These are phyloP conservation scores for Macadamia integrifolia DNA, from an alignment of 164 flowering plant genomes.

Conservation along the genomic window DNA sequence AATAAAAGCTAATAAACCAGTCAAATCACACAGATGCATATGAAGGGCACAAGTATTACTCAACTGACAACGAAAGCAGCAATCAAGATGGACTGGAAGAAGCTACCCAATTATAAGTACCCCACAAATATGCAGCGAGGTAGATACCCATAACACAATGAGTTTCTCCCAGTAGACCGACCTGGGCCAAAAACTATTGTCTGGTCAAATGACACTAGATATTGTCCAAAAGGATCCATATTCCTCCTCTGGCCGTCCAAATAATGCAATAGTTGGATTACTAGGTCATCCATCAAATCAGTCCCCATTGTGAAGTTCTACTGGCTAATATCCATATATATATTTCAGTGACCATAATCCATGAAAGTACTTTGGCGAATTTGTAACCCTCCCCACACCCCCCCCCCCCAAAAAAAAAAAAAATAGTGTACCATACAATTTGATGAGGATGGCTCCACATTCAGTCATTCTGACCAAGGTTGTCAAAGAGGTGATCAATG, in stretches of 20 bases:
- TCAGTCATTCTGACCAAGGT: too few relatives aligned
- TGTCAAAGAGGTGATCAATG: too few relatives aligned
- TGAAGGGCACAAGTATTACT: background rate
- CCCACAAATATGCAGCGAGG: background rate
- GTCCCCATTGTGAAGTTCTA: background rate
- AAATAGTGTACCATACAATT: background rate
- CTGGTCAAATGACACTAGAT: background rate
- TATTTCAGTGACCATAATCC: background rate
- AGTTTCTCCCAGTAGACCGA: background rate
- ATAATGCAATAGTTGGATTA: background rate
- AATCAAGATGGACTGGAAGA: background rate
- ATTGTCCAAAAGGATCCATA: background rate
- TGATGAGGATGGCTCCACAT: too few relatives aligned
- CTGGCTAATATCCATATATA: background rate
- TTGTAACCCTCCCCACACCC: too few relatives aligned
- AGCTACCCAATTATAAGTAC: background rate
- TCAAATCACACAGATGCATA: background rate
- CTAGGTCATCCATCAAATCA: background rate
- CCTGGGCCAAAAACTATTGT: background rate
- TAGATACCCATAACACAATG: background rate
- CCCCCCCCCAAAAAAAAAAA: too few relatives aligned
- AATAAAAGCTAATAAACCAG: conserved; percentile 6
- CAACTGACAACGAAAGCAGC: background rate
- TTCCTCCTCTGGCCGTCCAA: background rate
- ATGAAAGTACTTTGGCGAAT: too few relatives aligned